Conservation (phyloP, 192 early-diverging fungal genomes). For the Entomortierella lignicola region DNA sequence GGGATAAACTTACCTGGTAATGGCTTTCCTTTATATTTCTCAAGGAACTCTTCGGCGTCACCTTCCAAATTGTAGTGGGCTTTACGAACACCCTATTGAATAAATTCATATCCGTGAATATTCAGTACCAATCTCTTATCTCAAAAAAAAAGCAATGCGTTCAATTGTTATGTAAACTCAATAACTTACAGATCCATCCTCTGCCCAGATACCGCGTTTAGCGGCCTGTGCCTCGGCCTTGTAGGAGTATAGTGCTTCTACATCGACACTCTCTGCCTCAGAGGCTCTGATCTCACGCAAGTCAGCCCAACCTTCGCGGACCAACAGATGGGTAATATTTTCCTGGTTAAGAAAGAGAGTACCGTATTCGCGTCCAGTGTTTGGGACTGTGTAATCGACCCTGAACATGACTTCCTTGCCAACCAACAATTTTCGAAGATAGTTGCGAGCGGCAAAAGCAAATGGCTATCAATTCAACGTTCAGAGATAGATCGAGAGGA, state of each 20-base stretch:
- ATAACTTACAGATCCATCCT: constrained; percentile 58
- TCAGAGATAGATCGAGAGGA: too few relatives aligned
- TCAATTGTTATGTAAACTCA: too few relatives aligned
- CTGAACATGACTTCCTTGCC: constrained; percentile 91
- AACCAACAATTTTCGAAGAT: constrained; percentile 83
- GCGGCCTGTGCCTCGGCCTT: constrained; percentile 80
- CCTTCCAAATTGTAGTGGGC: constrained; percentile 68
- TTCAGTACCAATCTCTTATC: too few relatives aligned
- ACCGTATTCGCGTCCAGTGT: constrained; percentile 76
- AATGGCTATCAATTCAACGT: constrained; percentile 63
- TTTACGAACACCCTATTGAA: constrained; percentile 58
- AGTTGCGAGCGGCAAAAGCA: constrained; percentile 91
- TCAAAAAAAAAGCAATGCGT: too few relatives aligned
- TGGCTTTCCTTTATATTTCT: constrained; percentile 82
- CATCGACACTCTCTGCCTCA: constrained; percentile 54
- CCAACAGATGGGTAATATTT: constrained; percentile 78
- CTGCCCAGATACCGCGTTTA: constrained; percentile 84
- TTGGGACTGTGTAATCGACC: constrained; percentile 81
- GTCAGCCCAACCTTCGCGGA: constrained; percentile 89
- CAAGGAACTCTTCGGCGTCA: constrained; percentile 79
- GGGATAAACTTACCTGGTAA: constrained; percentile 70
- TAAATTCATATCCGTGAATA: too few relatives aligned
- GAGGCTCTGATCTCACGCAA: constrained; percentile 71
- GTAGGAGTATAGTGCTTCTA: constrained; percentile 65
- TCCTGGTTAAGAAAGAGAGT: constrained; percentile 59